Base-by-base conservation (phyloP, 225 moss, liverwort and hornwort genomes). In the Rhytidiadelphus loreus region DNA sequence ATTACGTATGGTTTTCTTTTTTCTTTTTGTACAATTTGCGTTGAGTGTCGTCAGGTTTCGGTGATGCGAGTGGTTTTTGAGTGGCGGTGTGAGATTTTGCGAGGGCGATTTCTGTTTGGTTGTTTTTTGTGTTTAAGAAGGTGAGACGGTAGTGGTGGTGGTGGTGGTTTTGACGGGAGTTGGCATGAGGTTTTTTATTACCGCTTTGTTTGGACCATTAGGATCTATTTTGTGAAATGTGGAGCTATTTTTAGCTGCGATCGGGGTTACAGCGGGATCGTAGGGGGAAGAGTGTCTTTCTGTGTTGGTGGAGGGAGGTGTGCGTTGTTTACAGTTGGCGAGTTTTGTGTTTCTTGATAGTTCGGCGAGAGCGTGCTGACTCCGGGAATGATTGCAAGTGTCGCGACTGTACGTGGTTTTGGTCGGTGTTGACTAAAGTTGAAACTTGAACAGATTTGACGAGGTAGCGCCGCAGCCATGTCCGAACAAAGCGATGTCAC, bases 401-500 rank as follows among this genome's bases (percentile, higher is more conserved):
- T 44, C 35, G 30, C 0, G 26, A 15, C 39, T 48, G 23, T 82
- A 2, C 9, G 8, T 13, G 55, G 37, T 55, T 37, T 77, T 37
- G 26, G 77, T 37, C 16, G 26, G 22, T 37, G n/a, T 32, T 81
- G 71, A 37, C n/a, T 71, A 16, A 58, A 12, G 25, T 46, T 66
- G n/a, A n/a, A 43, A 20, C 60, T 64, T 33, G 12, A 29, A 5
- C 87, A 82, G 87, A 80, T 57, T 82, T 82, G 72, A 43, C 73
- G 19, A 62, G 30, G 5, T 41, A 8, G 66, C 55, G 24, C 82
- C 4, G 65, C 60, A 85, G 81, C 53, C 83, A 92, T 92, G 92
- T 88, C 92, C 72, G 92, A 90, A 20, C 92, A 90, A 74, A 92
- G 88, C 23, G 93, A 93, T 43, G 83, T 90, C 15, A 86, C 82